These are phyloP conservation scores for Alternaria consortialis DNA, from an alignment of 2,329 filamentous ascomycete genomes.

Conservation along the genomic window DNA sequence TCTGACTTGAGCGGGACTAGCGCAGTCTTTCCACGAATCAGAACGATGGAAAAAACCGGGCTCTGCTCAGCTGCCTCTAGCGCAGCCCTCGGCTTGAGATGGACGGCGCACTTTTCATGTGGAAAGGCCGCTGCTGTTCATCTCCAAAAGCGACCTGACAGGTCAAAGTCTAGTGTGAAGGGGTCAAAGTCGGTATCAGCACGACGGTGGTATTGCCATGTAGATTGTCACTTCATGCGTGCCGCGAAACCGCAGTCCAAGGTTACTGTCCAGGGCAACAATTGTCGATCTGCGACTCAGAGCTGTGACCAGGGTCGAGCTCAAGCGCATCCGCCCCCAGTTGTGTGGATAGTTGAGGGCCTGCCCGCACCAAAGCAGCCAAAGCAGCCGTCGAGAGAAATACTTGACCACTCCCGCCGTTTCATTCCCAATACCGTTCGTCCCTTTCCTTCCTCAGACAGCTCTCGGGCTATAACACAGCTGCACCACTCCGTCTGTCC, in stretches of 20 bases:
- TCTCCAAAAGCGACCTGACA: constrained; percentile 26
- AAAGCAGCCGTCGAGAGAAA: constrained; percentile 38
- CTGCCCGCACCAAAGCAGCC: constrained; percentile 34
- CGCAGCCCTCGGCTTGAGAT: constrained; percentile 13
- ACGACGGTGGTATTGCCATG: not conserved
- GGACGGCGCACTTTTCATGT: constrained; percentile 19
- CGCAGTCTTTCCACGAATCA: constrained; percentile 6
- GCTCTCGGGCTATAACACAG: constrained; percentile 39
- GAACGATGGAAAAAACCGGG: not conserved
- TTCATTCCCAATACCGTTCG: constrained; percentile 52
- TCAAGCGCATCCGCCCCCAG: constrained; percentile 42
- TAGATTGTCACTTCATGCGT: not conserved
- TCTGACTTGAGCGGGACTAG: constrained; percentile 19
- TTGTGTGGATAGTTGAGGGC: constrained; percentile 29
- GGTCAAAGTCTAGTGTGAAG: constrained; percentile 14
- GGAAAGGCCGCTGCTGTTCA: constrained; percentile 22
- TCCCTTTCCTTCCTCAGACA: constrained; percentile 54
- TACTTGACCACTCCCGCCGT: constrained; percentile 48
- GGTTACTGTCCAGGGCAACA: not conserved
- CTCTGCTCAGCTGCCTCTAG: constrained; percentile 16
- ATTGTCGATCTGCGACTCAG: constrained; percentile 45
- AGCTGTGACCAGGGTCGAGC: constrained; percentile 32
- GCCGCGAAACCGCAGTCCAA: not conserved
- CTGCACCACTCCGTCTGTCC: constrained; percentile 40
- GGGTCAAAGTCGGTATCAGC: constrained; percentile 5